phyloP scores from a whole-genome alignment of 148 eudicot genomes.

The Cornus controversa region DNA sequence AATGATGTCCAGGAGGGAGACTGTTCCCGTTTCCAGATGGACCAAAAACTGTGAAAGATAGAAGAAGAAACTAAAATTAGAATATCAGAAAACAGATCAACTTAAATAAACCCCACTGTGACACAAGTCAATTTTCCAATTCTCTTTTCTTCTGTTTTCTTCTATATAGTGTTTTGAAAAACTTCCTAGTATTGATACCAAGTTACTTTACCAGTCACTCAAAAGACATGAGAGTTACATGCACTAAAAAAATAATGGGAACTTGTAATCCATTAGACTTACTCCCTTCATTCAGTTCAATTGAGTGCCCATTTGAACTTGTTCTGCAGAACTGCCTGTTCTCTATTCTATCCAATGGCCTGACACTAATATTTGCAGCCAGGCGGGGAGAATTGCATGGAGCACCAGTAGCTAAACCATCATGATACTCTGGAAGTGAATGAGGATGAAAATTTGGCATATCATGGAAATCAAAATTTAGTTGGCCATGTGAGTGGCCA shows the following conservation, averaged over 20 bases:
- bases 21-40: conserved; percentile 54
- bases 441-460: conserved; percentile 47
- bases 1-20: conserved; percentile 47
- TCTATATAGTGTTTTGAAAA: background rate
- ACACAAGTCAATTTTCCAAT: background rate
- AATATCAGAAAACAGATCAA: background rate
- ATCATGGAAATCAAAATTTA: conserved; percentile 37
- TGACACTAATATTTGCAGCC: conserved; percentile 31
- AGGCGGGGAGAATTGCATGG: conserved; percentile 35
- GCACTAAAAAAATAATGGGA: background rate
- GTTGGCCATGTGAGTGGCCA: conserved; percentile 33
- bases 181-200: background rate
- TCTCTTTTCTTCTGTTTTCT: background rate
- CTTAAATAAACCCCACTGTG: background rate
- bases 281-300: conserved; percentile 54
- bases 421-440: conserved; percentile 59
- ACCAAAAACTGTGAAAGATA: conserved; percentile 44
- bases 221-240: background rate
- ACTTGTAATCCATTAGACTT: conserved; percentile 1
- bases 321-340: conserved; percentile 42
- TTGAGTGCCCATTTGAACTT: conserved; percentile 41
- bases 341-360: conserved; percentile 43
- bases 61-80: conserved; percentile 13
- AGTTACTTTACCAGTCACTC: background rate
- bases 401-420: conserved; percentile 48